Evolutionary conservation across 768 basidiomycete species (phyloP), one percentile per base, ranked within the genome.

Genomic region (Serendipita vermifera): DNA sequence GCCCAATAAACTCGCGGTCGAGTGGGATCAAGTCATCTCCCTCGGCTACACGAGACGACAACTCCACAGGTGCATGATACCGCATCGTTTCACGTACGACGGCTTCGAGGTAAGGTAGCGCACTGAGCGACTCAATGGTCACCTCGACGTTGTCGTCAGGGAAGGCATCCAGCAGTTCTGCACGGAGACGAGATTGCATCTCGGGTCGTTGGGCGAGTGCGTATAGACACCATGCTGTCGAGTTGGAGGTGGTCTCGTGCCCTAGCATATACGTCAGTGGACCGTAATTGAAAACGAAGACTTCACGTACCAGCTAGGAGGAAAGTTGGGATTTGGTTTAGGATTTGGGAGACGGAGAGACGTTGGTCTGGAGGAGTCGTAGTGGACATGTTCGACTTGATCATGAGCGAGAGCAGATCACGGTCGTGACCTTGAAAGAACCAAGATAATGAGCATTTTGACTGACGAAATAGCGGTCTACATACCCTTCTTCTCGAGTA

Each of bases 341-440:
- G 58, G 15, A 86, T 78, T 58, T 85, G 83, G 29, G 73, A 73
- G 55, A 85, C 83, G 0, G 74, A 74, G 67, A 86, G 67, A 33
- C 70, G 69, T 63, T 83, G 81, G 40, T 61, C 69, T 3, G 75
- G 75, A 0, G 77, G 75, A 3, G 81, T 60, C 62, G 85, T 80
- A 1, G 74, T 76, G 0, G 80, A 75, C 69, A 81, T 75, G 63
- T 85, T 86, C 2, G 83, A 82, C 57, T 73, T 73, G 39, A 85
- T 69, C 3, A 85, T 70, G 26, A 83, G 62, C 0, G 77, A 78
- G 2, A 85, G 69, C 2, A 86, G 63, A 67, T 85, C 83, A 13
- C 77, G 73, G 22, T 71, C 71, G 29, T 51, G 46, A 22, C 26
- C 46, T 51, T 13, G 17, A 2, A 2, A 17, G 36, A 38, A n/a